These are phyloP conservation scores for Aspergillus aculeatinus DNA, from an alignment of 2,329 filamentous ascomycete species.

Conservation along the genomic window DNA sequence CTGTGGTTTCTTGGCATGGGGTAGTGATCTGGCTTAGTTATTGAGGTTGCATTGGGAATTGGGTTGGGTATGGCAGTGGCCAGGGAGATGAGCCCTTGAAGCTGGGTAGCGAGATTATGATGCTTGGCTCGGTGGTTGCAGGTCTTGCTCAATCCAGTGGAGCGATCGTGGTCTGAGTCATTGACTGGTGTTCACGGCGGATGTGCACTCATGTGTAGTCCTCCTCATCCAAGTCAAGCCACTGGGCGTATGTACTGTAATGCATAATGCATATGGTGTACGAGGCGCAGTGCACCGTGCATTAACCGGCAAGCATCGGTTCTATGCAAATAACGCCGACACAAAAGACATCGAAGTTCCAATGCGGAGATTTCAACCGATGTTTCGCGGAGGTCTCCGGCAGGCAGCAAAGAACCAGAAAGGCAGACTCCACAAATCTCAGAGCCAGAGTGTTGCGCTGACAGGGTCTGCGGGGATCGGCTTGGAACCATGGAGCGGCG, in stretches of 20 bases:
- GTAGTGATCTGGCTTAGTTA: too few relatives aligned
- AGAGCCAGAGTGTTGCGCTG: constrained; percentile 1
- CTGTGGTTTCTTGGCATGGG: not conserved
- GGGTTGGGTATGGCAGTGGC: too few relatives aligned
- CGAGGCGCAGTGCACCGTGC: not conserved
- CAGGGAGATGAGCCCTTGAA: too few relatives aligned
- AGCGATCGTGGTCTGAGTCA: too few relatives aligned
- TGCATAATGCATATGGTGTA: not conserved
- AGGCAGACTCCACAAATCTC: not conserved
- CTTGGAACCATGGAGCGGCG: constrained; percentile 3
- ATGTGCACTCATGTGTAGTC: too few relatives aligned
- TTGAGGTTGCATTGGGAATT: too few relatives aligned
- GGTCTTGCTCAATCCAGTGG: too few relatives aligned
- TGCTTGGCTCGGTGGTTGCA: too few relatives aligned
- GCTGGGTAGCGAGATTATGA: too few relatives aligned
- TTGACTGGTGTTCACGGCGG: too few relatives aligned
- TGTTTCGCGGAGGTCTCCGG: not conserved
- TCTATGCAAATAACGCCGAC: not conserved
- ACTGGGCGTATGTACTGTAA: not conserved
- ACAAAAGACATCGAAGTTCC: not conserved
- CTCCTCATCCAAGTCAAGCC: too few relatives aligned
- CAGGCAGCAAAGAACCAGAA: not conserved
- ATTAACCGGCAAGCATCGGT: not conserved
- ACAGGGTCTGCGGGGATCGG: constrained; percentile 2
- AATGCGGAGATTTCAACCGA: not conserved